Conservation (phyloP, 495 filamentous ascomycete species). For the Haplographium delicatum region DNA sequence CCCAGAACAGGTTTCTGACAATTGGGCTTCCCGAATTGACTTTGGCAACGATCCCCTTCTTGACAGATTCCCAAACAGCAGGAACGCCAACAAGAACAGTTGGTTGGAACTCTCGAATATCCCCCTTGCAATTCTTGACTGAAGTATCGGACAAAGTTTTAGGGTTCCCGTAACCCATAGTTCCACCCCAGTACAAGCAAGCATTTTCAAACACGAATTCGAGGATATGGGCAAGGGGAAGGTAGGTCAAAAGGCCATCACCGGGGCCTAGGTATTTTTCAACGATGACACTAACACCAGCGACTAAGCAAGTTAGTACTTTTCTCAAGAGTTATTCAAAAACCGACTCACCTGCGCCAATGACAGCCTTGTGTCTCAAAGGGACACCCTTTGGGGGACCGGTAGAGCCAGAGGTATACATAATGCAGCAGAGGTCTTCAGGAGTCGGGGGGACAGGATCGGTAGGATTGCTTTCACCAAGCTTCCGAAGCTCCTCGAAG, state of each 20-base stretch:
- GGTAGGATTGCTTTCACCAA: slow-evolving; percentile 75
- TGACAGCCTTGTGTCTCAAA: slow-evolving; percentile 80
- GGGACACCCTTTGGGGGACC: slow-evolving; percentile 94
- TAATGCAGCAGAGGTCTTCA: slow-evolving; percentile 94
- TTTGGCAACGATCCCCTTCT: slow-evolving; percentile 92
- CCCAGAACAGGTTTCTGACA: slow-evolving; percentile 86
- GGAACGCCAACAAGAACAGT: slow-evolving; percentile 92
- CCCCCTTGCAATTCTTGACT: slow-evolving; percentile 89
- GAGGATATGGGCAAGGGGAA: slow-evolving; percentile 91
- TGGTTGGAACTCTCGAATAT: slow-evolving; percentile 90
- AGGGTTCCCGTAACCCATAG: slow-evolving; percentile 96
- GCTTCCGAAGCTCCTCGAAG: slow-evolving; percentile 78
- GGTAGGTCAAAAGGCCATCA: slow-evolving; percentile 84
- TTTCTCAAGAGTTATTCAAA: not conserved
- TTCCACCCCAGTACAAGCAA: slow-evolving; percentile 86
- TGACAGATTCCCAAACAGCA: slow-evolving; percentile 95
- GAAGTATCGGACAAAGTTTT: slow-evolving; percentile 86
- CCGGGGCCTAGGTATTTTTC: slow-evolving; percentile 80
- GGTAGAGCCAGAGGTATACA: slow-evolving; percentile 99
- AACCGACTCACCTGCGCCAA: slow-evolving; percentile 68
- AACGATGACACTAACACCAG: slow-evolving; percentile 82
- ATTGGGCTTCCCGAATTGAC: slow-evolving; percentile 69
- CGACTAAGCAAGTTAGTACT: slow-evolving; percentile 48
- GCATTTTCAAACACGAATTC: slow-evolving; percentile 98
- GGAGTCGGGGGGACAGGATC: slow-evolving; percentile 75